Conservation (phyloP, 2,329 filamentous ascomycete species). For the Pseudogymnoascus sp. region DNA sequence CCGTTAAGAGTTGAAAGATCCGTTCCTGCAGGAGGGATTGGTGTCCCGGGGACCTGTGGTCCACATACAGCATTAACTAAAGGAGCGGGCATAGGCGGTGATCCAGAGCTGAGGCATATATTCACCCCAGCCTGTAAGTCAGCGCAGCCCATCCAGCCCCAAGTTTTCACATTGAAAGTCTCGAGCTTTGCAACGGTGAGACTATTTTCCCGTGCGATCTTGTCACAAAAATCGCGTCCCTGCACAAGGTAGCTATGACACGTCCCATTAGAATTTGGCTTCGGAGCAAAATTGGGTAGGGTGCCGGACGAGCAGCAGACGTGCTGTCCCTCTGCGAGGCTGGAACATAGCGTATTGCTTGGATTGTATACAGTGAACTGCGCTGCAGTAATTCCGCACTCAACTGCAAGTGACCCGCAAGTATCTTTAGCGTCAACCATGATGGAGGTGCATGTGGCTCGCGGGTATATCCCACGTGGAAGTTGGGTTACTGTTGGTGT, state of each 20-base stretch:
- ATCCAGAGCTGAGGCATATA: conserved; percentile 36
- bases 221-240: conserved; percentile 29
- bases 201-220: conserved; percentile 27
- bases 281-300: conserved; percentile 29
- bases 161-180: conserved; percentile 35
- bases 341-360: conserved; percentile 22
- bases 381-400: conserved; percentile 33
- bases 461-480: conserved; percentile 12
- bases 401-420: conserved; percentile 31
- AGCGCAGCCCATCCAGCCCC: conserved; percentile 36
- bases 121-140: conserved; percentile 24
- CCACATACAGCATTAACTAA: conserved; percentile 37
- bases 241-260: conserved; percentile 32
- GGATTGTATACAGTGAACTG: conserved; percentile 36
- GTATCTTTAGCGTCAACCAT: conserved; percentile 32
- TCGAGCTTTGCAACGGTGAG: conserved; percentile 31
- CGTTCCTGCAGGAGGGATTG: conserved; percentile 26
- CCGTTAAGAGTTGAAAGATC: conserved; percentile 9
- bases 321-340: conserved; percentile 17
- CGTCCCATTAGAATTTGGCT: conserved; percentile 28
- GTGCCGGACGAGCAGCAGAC: conserved; percentile 30
- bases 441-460: conserved; percentile 24
- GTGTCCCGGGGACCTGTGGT: conserved; percentile 36
- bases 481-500: neutral
- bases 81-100: conserved; percentile 34